Evolutionary conservation across 2,329 filamentous ascomycete genomes (phyloP).

Genomic region (Penicillium sp.): DNA sequence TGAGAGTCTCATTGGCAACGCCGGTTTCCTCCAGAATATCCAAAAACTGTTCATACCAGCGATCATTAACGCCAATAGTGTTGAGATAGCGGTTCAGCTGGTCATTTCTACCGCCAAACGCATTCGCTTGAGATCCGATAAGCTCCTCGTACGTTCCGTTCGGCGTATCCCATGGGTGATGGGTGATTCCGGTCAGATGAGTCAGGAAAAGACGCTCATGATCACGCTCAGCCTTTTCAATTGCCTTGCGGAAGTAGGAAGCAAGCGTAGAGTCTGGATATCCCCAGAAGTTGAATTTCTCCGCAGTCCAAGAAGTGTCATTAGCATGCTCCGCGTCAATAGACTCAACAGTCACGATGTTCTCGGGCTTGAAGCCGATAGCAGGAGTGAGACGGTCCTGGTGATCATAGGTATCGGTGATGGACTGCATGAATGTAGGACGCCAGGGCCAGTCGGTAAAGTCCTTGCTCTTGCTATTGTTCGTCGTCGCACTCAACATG

Average conservation of each 20-base stretch:
- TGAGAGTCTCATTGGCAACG: constrained; percentile 35
- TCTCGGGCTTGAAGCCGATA: constrained; percentile 29
- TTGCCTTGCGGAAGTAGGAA: constrained; percentile 32
- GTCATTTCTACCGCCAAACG: constrained; percentile 20
- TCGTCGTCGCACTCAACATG: constrained; percentile 25
- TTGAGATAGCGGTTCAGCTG: constrained; percentile 37
- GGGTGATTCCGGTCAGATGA: constrained; percentile 35
- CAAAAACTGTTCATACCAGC: constrained; percentile 34
- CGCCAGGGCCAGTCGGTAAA: constrained; percentile 35
- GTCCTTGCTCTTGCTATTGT: constrained; percentile 24
- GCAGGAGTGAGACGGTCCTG: constrained; percentile 31
- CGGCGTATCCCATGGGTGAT: constrained; percentile 34
- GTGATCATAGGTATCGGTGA: constrained; percentile 35
- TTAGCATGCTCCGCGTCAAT: constrained; percentile 26
- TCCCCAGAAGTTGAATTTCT: constrained; percentile 30
- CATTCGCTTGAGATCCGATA: constrained; percentile 17
- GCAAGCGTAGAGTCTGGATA: constrained; percentile 31
- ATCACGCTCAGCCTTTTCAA: constrained; percentile 31
- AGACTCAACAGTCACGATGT: constrained; percentile 25
- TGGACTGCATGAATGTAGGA: constrained; percentile 35
- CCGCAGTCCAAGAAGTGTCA: constrained; percentile 24
- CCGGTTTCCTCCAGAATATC: constrained; percentile 33
- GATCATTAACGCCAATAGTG: constrained; percentile 32
- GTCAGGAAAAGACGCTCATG: constrained; percentile 35
- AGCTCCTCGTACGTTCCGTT: constrained; percentile 27